phyloP scores from a whole-genome alignment of 2,329 filamentous ascomycete genomes.

The Arthrocladium fulminans region DNA sequence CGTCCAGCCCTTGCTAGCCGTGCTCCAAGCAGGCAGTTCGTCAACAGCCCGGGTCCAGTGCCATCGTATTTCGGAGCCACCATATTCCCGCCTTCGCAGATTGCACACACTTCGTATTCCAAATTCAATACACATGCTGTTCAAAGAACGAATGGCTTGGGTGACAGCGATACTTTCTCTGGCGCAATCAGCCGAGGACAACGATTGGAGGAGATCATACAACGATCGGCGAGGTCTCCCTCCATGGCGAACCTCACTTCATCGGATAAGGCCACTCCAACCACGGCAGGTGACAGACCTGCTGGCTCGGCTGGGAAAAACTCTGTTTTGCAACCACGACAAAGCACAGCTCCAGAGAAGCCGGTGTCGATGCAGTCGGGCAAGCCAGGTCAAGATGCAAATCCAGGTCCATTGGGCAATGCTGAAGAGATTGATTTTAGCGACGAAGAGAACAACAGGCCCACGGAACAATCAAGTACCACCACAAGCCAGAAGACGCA shows the following conservation, averaged over 20 bases:
- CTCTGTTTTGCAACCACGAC: background rate
- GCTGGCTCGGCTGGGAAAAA: background rate
- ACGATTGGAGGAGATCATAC: conserved; percentile 1
- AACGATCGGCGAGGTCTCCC: background rate
- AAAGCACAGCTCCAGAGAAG: background rate
- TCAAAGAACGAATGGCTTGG: background rate
- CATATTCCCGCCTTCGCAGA: background rate
- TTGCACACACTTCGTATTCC: background rate
- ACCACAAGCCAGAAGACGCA: background rate
- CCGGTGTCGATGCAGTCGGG: background rate
- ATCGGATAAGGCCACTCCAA: background rate
- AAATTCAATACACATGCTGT: too few relatives aligned
- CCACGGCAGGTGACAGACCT: background rate
- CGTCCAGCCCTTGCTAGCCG: background rate
- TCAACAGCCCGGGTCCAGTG: background rate
- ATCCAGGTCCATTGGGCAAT: too few relatives aligned
- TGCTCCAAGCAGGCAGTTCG: background rate
- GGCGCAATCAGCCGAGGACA: conserved; percentile 3
- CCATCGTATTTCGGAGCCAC: background rate
- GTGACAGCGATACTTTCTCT: conserved; percentile 1
- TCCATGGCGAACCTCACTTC: background rate
- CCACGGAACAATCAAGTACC: background rate
- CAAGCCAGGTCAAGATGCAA: background rate
- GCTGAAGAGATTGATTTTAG: conserved; percentile 3
- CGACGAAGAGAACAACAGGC: conserved; percentile 5